Base-by-base conservation (phyloP, 2,329 filamentous ascomycete species). In the Epichloe hybrida region DNA sequence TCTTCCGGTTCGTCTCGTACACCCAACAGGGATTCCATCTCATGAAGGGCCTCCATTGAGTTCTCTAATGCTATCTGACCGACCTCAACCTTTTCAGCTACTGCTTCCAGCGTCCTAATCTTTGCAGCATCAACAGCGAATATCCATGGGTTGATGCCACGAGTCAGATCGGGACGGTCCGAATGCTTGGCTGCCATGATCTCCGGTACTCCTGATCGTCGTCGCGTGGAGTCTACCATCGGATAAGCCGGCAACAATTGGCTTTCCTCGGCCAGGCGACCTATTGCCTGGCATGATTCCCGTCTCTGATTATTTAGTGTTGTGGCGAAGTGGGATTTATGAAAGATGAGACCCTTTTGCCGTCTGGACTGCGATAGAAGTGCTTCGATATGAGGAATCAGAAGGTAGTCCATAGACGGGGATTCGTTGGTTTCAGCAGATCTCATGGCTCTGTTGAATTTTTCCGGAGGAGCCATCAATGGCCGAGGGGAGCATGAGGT, bases 51-150 rank as follows among this genome's bases (percentile, higher is more conserved):
- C 47, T 69, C 64, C 59, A 75, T 73, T 12, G 76, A 74, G 17
- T 69, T 69, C 50, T 79, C 75, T 20, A 83, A 63, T 3, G 76
- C 75, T 12, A 74, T 58, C 56, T 80, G 74, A 0, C 80, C 80
- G 49, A 72, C 68, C 49, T 84, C 79, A 3, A 83, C 71, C 54
- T 73, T 77, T 58, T 81, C 79, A 8, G 76, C 74, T 11, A 83
- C 75, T 8, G 68, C 64, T 57, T 83, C 78, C 11, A 81, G 69
- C 1, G 74, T 80, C 2, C 72, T 65, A 50, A 80, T 76, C 57
- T 80, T 81, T 56, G 79, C 77, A 3, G 77, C 71, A 51, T 83
- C 75, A 1, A 79, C 74, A 1, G 81, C 79, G 56, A 71, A 73
- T 8, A 79, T 72, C 80, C 81, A 84, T 9, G 75, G 74, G 54